Evolutionary conservation across 345 rosid genomes (phyloP).

Genomic region (Melastoma malabathricum): DNA sequence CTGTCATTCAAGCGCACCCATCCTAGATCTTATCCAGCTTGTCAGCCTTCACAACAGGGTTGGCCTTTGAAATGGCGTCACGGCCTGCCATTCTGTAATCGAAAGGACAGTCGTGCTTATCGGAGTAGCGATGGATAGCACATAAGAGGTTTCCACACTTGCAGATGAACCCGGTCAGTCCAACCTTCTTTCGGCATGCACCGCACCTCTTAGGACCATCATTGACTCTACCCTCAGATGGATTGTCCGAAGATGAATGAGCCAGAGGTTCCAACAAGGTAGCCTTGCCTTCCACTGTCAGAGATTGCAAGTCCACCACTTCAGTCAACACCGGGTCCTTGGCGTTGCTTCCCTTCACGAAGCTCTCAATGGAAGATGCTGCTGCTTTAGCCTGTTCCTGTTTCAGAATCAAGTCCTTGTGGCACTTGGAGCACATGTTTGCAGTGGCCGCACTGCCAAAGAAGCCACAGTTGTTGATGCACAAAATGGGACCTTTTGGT

Average conservation of each 20-base stretch:
- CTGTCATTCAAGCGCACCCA: conserved; percentile 6
- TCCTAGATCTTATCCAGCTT: conserved; percentile 51
- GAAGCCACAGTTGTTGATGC: conserved; percentile 46
- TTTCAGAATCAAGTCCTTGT: conserved; percentile 32
- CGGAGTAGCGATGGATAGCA: conserved; percentile 56
- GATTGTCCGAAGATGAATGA: conserved; percentile 7
- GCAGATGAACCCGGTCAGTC: conserved; percentile 53
- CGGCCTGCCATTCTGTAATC: conserved; percentile 46
- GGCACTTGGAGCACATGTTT: conserved; percentile 53
- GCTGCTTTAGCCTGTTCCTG: conserved; percentile 37
- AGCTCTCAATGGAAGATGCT: conserved; percentile 27
- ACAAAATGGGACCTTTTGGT: conserved; percentile 33
- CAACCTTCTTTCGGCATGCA: conserved; percentile 45
- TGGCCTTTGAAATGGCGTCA: conserved; percentile 48
- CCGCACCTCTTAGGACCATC: conserved; percentile 44
- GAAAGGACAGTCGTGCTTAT: conserved; percentile 52
- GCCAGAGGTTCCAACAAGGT: conserved; percentile 10
- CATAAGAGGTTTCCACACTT: conserved; percentile 57
- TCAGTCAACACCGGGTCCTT: conserved; percentile 14
- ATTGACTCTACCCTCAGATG: conserved; percentile 13
- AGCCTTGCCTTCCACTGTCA: conserved; percentile 11
- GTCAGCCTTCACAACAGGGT: conserved; percentile 46
- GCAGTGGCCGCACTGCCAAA: conserved; percentile 46
- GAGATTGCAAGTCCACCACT: conserved; percentile 12
- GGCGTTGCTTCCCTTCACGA: conserved; percentile 26